Evolutionary conservation across 805 yeast species (phyloP).

Genomic region (Zygosaccharomyces siamensis): DNA sequence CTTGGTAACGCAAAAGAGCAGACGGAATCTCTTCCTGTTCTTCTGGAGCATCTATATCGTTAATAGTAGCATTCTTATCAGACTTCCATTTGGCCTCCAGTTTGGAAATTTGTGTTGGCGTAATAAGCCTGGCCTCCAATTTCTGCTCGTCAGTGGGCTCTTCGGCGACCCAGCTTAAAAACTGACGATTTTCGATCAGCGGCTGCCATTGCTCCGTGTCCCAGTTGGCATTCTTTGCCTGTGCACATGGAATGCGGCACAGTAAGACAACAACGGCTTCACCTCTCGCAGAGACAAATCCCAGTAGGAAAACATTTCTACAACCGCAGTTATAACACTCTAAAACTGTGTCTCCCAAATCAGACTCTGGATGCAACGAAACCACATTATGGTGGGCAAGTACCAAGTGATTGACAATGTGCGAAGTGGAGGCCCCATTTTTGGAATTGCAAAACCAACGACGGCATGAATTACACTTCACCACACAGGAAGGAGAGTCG

Average conservation of each 20-base stretch:
- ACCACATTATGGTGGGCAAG: slow-evolving; percentile 72
- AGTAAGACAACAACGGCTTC: slow-evolving; percentile 82
- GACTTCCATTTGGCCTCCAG: slow-evolving; percentile 80
- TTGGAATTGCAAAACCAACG: slow-evolving; percentile 89
- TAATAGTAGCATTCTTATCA: slow-evolving; percentile 65
- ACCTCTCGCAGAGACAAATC: slow-evolving; percentile 81
- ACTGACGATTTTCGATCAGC: slow-evolving; percentile 69
- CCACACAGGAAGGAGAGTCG: slow-evolving; percentile 57
- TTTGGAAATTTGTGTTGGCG: slow-evolving; percentile 60
- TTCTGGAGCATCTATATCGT: slow-evolving; percentile 52
- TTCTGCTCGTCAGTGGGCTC: slow-evolving; percentile 62
- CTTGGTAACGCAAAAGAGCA: slow-evolving; percentile 68
- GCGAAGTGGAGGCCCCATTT: slow-evolving; percentile 57
- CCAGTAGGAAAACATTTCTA: slow-evolving; percentile 72
- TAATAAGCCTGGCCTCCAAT: slow-evolving; percentile 50
- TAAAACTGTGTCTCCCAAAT: slow-evolving; percentile 77
- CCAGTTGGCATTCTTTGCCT: slow-evolving; percentile 71
- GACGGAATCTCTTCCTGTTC: slow-evolving; percentile 61
- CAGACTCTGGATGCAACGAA: slow-evolving; percentile 71
- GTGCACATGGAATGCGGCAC: slow-evolving; percentile 87
- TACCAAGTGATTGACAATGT: slow-evolving; percentile 81
- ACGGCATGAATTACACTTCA: slow-evolving; percentile 69
- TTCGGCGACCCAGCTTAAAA: slow-evolving; percentile 77
- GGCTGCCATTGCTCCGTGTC: slow-evolving; percentile 86
- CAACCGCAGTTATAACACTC: slow-evolving; percentile 92